These are phyloP conservation scores for Macrotyloma uniflorum DNA, from an alignment of 306 rosid genomes.

Conservation along the genomic window DNA sequence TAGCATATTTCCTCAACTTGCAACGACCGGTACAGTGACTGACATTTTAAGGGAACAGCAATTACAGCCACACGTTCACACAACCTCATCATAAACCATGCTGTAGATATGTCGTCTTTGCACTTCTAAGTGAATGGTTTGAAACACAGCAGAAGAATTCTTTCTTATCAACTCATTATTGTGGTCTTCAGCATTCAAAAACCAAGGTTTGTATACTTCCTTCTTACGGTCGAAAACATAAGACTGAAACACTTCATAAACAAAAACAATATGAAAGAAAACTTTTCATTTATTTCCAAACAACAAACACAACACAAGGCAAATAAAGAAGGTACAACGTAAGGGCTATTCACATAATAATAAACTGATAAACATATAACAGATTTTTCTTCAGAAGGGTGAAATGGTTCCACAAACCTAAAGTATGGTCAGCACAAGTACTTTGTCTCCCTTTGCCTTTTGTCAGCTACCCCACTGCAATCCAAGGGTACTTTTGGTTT, in stretches of 20 bases:
- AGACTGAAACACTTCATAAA: neutral
- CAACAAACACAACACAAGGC: neutral
- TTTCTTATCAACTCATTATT: neutral
- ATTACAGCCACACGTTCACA: neutral
- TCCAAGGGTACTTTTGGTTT: neutral
- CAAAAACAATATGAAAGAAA: neutral
- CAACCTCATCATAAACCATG: neutral
- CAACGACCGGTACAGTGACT: neutral
- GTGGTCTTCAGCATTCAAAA: neutral
- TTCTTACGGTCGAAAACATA: neutral
- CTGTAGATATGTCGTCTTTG: neutral
- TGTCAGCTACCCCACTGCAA: neutral
- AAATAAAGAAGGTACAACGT: neutral
- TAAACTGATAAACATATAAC: neutral
- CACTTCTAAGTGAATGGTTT: neutral
- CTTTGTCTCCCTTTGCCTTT: neutral
- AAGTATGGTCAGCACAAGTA: neutral
- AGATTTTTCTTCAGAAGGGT: neutral
- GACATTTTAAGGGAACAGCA: neutral
- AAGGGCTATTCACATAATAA: neutral
- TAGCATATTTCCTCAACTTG: conserved; percentile 1
- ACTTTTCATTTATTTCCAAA: neutral
- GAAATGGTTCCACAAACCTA: neutral
- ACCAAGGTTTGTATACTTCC: neutral
- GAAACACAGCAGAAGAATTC: neutral